Base-by-base conservation (phyloP, 768 basidiomycete genomes). In the Cystofilobasidium ferigula region DNA sequence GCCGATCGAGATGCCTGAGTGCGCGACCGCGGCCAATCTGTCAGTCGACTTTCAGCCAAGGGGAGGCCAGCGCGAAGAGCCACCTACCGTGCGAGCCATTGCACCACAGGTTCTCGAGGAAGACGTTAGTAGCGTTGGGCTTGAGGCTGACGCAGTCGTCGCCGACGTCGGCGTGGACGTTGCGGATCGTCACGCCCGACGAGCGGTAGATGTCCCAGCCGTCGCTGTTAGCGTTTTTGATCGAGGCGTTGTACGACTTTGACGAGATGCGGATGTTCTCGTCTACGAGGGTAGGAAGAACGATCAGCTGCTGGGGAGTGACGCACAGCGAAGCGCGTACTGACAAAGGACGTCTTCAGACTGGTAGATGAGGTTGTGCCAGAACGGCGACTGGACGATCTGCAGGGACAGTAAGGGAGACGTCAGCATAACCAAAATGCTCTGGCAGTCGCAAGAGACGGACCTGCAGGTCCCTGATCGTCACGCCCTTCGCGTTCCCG, bases 201-300 rank as follows among this genome's bases (percentile, higher is more conserved):
- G 77, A 79, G 48, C 82, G 79, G 72, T 84, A 84, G 42, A 82
- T 80, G 70, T 85, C 81, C 83, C 83, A 84, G 6, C 84, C 84
- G 70, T 85, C 84, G 75, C 66, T 68, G 48, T 73, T 71, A 26
- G 69, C 67, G 22, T 70, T 69, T 22, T 56, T 62, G 24, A 69
- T 71, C 42, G 65, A 65, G n/a, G 61, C 69, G 42, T 72, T 72
- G 45, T 60, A 67, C 13, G 63, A 66, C n/a, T 60, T 45, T 24
- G 63, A 60, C 13, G 70, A 71, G 57, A 70, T 75, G 71, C 73
- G 76, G 68, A 80, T 77, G 40, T 76, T 72, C 13, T 72, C 73
- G 71, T 79, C 58, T 79, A 75, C 54, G 70, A 75, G 54, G 77
- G 78, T 63, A 79, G 76, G 68, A 79, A 79, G n/a, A 80, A n/a